Base-by-base conservation (phyloP, 371 early-diverging fungal genomes). In the Rhizopus sp. region DNA sequence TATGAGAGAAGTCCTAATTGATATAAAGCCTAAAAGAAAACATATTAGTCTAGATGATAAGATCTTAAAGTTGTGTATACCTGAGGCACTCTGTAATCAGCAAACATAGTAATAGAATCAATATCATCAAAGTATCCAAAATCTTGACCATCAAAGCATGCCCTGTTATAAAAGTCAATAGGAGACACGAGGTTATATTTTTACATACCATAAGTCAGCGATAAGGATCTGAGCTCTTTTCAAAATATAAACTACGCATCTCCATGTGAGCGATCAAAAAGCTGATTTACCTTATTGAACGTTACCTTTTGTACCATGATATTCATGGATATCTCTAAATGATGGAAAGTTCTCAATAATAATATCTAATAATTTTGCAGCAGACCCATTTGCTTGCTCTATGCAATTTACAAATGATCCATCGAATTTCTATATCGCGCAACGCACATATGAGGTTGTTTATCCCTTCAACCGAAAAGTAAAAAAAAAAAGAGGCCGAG, bases 141-240 rank as follows among this genome's bases (percentile, higher is more conserved):
- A 0, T 69, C 65, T 59, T 72, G 37, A 32, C 91, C 90, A 67
- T 92, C 89, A 59, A 94, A 94, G 57, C 93, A 93, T 10, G 91
- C 92, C 93, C 87, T 86, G 59, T 7, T 10, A 30, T 9, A 40
- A 32, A 33, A 46, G 10, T 17, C 23, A 48, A 35, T 40, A 29
- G 10, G 23, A 1, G 41, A 55, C 35, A 49, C 35, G 47, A 33
- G 23, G 30, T 39, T 33, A 13, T 16, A 33, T 13, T 7, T 33
- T 5, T 23, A 23, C 44, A 57, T 79, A 83, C 89, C 94, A 95
- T 32, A 92, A 64, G 62, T 95, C 95, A 46, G 93, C 95, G n/a
- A 91, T 85, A 41, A 95, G 79, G 50, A 95, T 95, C 71, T 95
- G 94, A 10, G 91, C 92, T 35, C 95, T 74, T 73, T 95, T 95